Conservation (phyloP, 352 stramenopile genomes). For the Detonula confervacea region DNA sequence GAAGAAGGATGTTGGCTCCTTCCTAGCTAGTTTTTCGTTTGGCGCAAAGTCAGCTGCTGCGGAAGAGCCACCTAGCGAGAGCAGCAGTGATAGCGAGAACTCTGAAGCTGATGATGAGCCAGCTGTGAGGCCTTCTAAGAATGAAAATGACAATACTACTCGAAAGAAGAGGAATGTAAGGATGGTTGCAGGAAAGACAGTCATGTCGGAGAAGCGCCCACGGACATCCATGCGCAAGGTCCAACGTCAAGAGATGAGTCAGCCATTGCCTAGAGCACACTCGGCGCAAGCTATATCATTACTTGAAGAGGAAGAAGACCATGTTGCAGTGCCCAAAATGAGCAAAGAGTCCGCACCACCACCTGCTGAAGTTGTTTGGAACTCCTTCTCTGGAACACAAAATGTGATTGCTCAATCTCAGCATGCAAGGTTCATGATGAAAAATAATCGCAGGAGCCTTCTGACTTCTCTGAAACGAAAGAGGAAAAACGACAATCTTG, state of each 20-base stretch:
- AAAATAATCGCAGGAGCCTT: conserved; percentile 36
- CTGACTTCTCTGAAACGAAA: conserved; percentile 18
- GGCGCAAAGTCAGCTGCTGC: conserved; percentile 19
- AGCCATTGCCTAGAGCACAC: neutral
- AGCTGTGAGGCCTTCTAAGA: conserved; percentile 14
- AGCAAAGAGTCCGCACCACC: neutral
- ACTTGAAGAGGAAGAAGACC: neutral
- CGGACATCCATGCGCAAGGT: conserved; percentile 1
- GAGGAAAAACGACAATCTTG: conserved; percentile 14
- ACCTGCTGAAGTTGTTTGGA: conserved; percentile 41
- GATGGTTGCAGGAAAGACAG: conserved; percentile 38
- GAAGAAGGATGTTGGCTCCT: conserved; percentile 21
- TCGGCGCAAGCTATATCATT: too few species aligned
- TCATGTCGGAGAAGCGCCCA: conserved; percentile 6
- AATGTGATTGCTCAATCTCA: conserved; percentile 43
- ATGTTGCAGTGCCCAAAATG: neutral
- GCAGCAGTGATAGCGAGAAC: conserved; percentile 18
- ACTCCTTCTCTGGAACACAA: conserved; percentile 47
- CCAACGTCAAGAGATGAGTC: neutral
- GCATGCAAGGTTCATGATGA: conserved; percentile 32
- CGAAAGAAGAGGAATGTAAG: conserved; percentile 1
- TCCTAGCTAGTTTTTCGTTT: conserved; percentile 35
- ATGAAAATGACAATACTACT: neutral
- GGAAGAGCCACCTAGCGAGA: conserved; percentile 19
- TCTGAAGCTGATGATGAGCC: neutral